phyloP scores from a whole-genome alignment of 768 basidiomycete genomes.

The Hericium rajendrae region DNA sequence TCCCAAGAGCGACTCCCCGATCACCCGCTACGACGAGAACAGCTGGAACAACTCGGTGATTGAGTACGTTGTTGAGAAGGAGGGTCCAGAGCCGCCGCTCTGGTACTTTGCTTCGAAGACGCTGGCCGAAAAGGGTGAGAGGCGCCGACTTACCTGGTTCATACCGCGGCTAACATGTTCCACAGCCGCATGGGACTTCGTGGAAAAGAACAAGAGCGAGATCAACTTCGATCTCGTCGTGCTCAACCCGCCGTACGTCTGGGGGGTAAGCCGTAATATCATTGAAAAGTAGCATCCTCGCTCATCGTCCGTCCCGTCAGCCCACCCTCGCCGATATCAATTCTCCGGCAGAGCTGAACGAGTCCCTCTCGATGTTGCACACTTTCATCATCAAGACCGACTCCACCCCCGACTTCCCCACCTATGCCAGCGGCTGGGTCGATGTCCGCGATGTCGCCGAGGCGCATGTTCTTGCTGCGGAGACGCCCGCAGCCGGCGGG shows the following conservation, averaged over 20 bases:
- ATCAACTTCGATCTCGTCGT: conserved; percentile 25
- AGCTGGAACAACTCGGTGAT: conserved; percentile 25
- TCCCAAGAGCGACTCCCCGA: background rate
- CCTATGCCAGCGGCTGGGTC: background rate
- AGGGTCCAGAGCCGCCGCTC: conserved; percentile 17
- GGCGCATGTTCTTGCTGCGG: conserved; percentile 1
- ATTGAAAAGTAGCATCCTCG: background rate
- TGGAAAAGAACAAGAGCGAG: conserved; percentile 16
- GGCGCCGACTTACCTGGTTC: too few relatives aligned
- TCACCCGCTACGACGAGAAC: conserved; percentile 6
- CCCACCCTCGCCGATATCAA: background rate
- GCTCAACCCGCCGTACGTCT: conserved; percentile 26
- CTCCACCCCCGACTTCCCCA: background rate
- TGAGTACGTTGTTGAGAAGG: conserved; percentile 20
- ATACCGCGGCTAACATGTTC: background rate
- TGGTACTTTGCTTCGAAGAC: conserved; percentile 26
- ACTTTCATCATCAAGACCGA: background rate
- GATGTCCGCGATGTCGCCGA: conserved; percentile 2
- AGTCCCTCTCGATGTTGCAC: background rate
- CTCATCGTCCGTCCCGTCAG: background rate
- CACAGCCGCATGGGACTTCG: conserved; percentile 26
- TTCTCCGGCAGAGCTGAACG: background rate
- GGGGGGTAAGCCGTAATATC: background rate
- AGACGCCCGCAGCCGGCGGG: conserved; percentile 2
- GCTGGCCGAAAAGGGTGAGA: conserved; percentile 26